Percentiles rank a stretch among this genome's conserved stretches.
These are phyloP conservation scores for Cladophialophora chaetospira DNA, from an alignment of 2,329 filamentous ascomycete genomes.

Conservation along the genomic window DNA sequence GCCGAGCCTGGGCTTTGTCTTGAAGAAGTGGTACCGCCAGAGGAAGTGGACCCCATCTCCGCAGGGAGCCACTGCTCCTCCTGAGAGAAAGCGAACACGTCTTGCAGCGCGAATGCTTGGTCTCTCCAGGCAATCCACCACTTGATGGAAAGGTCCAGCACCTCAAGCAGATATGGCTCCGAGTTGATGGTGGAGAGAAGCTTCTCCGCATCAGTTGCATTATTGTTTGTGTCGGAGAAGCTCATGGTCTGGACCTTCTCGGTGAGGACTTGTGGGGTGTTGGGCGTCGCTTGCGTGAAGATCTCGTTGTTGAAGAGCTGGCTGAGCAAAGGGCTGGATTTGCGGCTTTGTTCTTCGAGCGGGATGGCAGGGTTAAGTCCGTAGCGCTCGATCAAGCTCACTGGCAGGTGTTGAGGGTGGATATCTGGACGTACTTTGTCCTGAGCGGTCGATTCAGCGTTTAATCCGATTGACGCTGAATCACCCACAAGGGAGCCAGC, in stretches of 20 bases:
- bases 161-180: slow-evolving; percentile 28
- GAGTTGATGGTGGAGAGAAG: slow-evolving; percentile 28
- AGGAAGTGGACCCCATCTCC: neutral
- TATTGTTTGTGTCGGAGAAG: slow-evolving; percentile 11
- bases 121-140: slow-evolving; percentile 34
- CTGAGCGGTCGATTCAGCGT: neutral
- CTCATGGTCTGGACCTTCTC: slow-evolving; percentile 18
- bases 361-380: neutral
- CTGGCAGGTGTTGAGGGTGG: neutral
- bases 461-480: neutral
- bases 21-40: neutral
- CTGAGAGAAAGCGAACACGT: slow-evolving; percentile 10
- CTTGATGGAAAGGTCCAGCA: slow-evolving; percentile 26
- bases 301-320: slow-evolving; percentile 31
- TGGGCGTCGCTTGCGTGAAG: neutral
- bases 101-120: slow-evolving; percentile 27
- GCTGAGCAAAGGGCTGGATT: slow-evolving; percentile 26
- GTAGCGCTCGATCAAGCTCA: neutral
- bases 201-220: slow-evolving; percentile 24
- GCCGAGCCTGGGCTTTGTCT: neutral
- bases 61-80: neutral
- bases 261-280: slow-evolving; percentile 11
- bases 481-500: neutral
- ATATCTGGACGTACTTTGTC: neutral
- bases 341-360: slow-evolving; percentile 15